These are phyloP conservation scores for Chlamydomonas sp. DNA, from an alignment of 139 green algal species.

Conservation along the genomic window DNA sequence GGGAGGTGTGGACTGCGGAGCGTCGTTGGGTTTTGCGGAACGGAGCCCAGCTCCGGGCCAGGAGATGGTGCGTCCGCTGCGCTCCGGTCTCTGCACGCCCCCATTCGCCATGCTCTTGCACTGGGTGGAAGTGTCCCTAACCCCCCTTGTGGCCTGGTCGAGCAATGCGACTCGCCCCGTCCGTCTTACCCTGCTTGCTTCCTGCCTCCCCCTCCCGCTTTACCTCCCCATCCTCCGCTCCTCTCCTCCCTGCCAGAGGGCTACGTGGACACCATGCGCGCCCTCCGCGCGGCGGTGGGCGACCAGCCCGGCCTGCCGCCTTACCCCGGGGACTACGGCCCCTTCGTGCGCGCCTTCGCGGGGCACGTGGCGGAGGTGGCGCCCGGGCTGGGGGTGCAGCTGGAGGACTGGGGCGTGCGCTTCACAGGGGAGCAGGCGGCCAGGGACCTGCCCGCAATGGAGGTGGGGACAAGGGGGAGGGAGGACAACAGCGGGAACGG, in stretches of 20 bases:
- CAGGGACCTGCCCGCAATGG: slow-evolving; percentile 19
- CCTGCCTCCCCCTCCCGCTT: not conserved
- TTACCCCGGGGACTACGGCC: slow-evolving; percentile 27
- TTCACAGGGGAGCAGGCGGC: slow-evolving; percentile 30
- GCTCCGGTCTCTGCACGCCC: too few species aligned
- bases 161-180: too few species aligned
- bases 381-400: slow-evolving; percentile 30
- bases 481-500: not conserved
- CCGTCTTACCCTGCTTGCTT: too few species aligned
- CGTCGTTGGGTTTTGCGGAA: too few species aligned
- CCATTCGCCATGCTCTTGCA: too few species aligned
- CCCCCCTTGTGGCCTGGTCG: not conserved
- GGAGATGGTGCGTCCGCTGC: too few species aligned
- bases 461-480: not conserved
- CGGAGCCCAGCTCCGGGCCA: too few species aligned
- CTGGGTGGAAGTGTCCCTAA: not conserved
- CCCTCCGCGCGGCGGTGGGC: slow-evolving; percentile 5
- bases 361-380: slow-evolving; percentile 21
- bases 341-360: slow-evolving; percentile 24
- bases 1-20: too few species aligned
- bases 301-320: not conserved
- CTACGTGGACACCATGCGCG: slow-evolving; percentile 34
- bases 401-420: slow-evolving; percentile 39
- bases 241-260: not conserved
- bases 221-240: not conserved